Evolutionary conservation across 2,329 filamentous ascomycete species (phyloP).

Genomic region (Dendrostoma leiphaemia): DNA sequence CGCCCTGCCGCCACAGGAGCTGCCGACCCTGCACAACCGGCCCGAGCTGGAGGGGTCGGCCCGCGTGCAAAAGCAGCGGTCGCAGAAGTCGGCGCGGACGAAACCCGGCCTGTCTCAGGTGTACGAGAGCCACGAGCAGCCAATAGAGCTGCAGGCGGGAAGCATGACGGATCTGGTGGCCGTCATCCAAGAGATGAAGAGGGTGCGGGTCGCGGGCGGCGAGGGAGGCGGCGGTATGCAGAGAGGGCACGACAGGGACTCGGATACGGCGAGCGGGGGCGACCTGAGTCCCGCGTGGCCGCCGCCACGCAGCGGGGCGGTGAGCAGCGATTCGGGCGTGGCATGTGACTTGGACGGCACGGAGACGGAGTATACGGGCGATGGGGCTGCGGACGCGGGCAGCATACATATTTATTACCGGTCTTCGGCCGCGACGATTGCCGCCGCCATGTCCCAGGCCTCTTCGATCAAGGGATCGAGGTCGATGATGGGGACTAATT

Average conservation of each 20-base stretch:
- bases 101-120: background rate
- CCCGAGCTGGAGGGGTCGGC: slow-evolving; percentile 8
- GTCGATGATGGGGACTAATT: background rate
- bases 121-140: slow-evolving; percentile 5
- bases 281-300: background rate
- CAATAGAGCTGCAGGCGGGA: slow-evolving; percentile 13
- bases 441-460: slow-evolving; percentile 5
- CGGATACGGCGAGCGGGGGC: background rate
- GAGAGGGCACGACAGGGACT: background rate
- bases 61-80: background rate
- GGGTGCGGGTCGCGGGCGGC: background rate
- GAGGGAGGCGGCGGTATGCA: background rate
- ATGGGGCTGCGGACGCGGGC: background rate
- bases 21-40: slow-evolving; percentile 14
- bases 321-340: background rate
- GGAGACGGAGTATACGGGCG: slow-evolving; percentile 1
- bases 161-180: slow-evolving; percentile 11
- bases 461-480: background rate
- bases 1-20: slow-evolving; percentile 6
- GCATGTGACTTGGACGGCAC: background rate
- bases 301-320: background rate
- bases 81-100: background rate
- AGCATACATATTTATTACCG: slow-evolving; percentile 12
- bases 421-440: slow-evolving; percentile 5
- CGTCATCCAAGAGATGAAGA: background rate